Evolutionary conservation across 352 stramenopile genomes (phyloP), one percentile per base, ranked within the genome.

Genomic region (Plasmopara halstedii): DNA sequence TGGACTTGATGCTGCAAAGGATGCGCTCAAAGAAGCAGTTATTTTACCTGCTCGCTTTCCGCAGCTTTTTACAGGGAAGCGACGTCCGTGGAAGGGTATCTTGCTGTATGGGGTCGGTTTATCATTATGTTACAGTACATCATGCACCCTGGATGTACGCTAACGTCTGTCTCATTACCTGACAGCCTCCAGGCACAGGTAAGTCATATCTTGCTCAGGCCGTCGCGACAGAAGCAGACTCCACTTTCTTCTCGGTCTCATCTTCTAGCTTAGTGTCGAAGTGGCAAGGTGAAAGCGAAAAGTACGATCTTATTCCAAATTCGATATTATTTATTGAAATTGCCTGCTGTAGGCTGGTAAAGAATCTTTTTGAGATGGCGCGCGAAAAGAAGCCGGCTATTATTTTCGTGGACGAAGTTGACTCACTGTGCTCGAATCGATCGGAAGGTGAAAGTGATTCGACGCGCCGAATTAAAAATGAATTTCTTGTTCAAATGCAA

Each of bases 401-500:
- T 58, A 97, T 98, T 51, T 98, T 98, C 58, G 97, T 98, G 46
- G 95, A 98, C 64, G 95, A 98, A 73, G 96, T 98, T 39, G 95
- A 98, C 68, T 97, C 88, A 19, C 56, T 99, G n/a, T 88, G 78
- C 26, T 95, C 89, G 22, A 96, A 70, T 42, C 75, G 96, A 46
- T 86, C 82, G 0, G 93, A 97, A 40, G 94, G 88, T 42, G 95
- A 98, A 60, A 97, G 97, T 50, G 95, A 99, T 51, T 96, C 87
- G 4, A 91, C 94, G 6, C 66, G 96, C 43, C 77, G 94, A 45
- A 96, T 99, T 53, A 99, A 99, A 61, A 99, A 96, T 8, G 95
- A 99, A 70, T 98, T 99, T 45, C 84, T 99, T 42, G 92, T 98
- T 19, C 95, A 99, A 58, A 95, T 99, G 80, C 95, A 99, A 64